Percentiles rank a stretch among this genome's conserved stretches.
These are phyloP conservation scores for Exophiala xenobiotica DNA, from an alignment of 2,329 filamentous ascomycete species.

Conservation along the genomic window DNA sequence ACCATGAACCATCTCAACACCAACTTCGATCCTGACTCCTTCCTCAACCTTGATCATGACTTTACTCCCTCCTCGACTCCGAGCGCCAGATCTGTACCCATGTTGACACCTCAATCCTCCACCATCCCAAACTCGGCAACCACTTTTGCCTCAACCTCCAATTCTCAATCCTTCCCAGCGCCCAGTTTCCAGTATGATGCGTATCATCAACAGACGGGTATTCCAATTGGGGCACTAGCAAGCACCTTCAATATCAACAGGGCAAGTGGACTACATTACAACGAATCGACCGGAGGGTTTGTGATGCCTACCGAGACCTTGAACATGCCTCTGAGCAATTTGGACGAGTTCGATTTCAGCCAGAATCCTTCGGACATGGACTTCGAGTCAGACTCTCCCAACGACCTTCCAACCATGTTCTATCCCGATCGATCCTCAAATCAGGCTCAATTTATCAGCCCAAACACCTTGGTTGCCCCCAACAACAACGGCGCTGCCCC, in stretches of 20 bases:
- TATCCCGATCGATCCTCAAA: constrained; percentile 50
- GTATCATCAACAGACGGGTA: constrained; percentile 92
- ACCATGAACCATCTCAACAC: constrained; percentile 33
- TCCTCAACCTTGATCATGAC: constrained; percentile 47
- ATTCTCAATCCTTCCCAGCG: constrained; percentile 64
- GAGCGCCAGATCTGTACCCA: constrained; percentile 37
- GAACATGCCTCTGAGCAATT: constrained; percentile 42
- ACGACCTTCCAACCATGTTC: constrained; percentile 61
- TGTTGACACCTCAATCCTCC: constrained; percentile 39
- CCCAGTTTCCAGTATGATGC: constrained; percentile 94
- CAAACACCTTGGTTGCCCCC: constrained; percentile 63
- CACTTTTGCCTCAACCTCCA: constrained; percentile 39
- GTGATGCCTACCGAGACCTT: constrained; percentile 43
- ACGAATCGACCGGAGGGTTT: constrained; percentile 38
- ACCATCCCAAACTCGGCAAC: constrained; percentile 38
- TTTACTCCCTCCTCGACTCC: constrained; percentile 36
- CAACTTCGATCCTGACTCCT: constrained; percentile 45
- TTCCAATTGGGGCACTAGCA: constrained; percentile 79
- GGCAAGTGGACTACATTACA: constrained; percentile 44
- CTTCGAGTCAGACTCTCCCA: constrained; percentile 63
- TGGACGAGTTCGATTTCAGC: constrained; percentile 59
- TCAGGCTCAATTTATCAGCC: constrained; percentile 65
- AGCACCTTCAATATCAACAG: constrained; percentile 78
- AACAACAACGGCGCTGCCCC: constrained; percentile 38
- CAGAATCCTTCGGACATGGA: constrained; percentile 64